phyloP scores from a whole-genome alignment of 192 early-diverging fungal species.

The Backusella liffmaniae region DNA sequence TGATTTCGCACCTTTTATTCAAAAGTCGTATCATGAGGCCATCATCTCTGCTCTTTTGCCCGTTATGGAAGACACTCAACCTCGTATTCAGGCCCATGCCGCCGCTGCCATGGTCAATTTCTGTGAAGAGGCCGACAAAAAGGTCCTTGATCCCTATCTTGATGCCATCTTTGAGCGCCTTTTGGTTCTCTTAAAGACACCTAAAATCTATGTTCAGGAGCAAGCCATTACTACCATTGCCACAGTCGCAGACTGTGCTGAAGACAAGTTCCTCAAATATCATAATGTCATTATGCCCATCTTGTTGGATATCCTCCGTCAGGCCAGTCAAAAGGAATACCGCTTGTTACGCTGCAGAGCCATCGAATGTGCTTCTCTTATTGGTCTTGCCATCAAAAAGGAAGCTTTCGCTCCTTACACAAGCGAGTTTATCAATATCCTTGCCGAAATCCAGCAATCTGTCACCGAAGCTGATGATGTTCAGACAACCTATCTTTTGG shows the following conservation, averaged over 20 bases:
- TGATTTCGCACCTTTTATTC: slow-evolving; percentile 84
- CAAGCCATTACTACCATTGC: slow-evolving; percentile 98
- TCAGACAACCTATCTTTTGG: slow-evolving; percentile 87
- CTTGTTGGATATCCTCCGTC: slow-evolving; percentile 82
- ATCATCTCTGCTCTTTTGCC: slow-evolving; percentile 80
- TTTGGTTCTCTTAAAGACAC: slow-evolving; percentile 78
- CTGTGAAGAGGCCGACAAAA: slow-evolving; percentile 84
- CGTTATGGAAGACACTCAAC: slow-evolving; percentile 79
- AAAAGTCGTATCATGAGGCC: slow-evolving; percentile 70
- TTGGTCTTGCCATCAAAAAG: slow-evolving; percentile 92
- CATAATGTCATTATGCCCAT: slow-evolving; percentile 96
- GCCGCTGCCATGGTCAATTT: slow-evolving; percentile 99
- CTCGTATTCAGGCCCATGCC: slow-evolving; percentile 93
- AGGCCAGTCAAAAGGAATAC: slow-evolving; percentile 85
- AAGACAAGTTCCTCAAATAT: slow-evolving; percentile 87
- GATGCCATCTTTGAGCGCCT: slow-evolving; percentile 88
- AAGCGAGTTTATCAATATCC: slow-evolving; percentile 75
- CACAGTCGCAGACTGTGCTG: slow-evolving; percentile 94
- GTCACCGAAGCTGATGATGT: slow-evolving; percentile 92
- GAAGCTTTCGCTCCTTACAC: slow-evolving; percentile 83
- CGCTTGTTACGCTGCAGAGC: slow-evolving; percentile 93
- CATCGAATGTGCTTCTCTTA: slow-evolving; percentile 95
- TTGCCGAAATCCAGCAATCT: slow-evolving; percentile 76
- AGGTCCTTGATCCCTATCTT: slow-evolving; percentile 84
- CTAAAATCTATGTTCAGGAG: slow-evolving; percentile 94